Evolutionary conservation across 768 basidiomycete genomes (phyloP).

Genomic region (Peribolospora kevripleyi): DNA sequence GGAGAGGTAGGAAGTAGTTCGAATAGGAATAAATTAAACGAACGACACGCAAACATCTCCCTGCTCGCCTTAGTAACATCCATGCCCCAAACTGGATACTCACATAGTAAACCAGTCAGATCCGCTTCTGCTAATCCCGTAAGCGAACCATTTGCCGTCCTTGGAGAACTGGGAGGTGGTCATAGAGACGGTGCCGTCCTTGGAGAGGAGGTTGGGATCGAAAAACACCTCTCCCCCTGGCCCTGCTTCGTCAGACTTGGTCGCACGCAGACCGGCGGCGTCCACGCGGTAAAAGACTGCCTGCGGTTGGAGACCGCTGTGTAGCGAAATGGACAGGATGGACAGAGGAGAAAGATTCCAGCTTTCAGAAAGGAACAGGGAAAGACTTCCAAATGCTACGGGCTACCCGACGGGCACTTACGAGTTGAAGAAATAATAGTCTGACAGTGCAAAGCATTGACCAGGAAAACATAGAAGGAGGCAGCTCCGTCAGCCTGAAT

Average conservation of each 20-base stretch:
- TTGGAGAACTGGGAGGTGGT: slow-evolving; percentile 36
- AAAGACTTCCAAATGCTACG: not conserved
- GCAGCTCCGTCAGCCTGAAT: too few species aligned
- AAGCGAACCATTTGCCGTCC: slow-evolving; percentile 39
- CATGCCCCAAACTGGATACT: not conserved
- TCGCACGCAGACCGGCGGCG: slow-evolving; percentile 14
- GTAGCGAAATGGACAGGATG: not conserved
- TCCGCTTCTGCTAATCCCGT: slow-evolving; percentile 12
- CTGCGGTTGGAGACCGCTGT: slow-evolving; percentile 34
- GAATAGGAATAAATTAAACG: slow-evolving; percentile 1
- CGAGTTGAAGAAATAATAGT: too few species aligned
- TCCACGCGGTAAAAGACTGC: slow-evolving; percentile 30
- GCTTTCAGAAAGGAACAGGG: not conserved
- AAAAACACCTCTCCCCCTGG: slow-evolving; percentile 48
- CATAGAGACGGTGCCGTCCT: slow-evolving; percentile 48
- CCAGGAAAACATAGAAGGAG: too few species aligned
- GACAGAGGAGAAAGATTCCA: not conserved
- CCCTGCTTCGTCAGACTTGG: slow-evolving; percentile 14
- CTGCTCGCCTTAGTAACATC: slow-evolving; percentile 17
- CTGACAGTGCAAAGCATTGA: too few species aligned
- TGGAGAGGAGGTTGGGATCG: slow-evolving; percentile 49
- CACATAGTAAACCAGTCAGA: slow-evolving; percentile 16
- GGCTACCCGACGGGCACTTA: too few species aligned
- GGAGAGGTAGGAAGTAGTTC: slow-evolving; percentile 28
- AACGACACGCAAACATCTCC: slow-evolving; percentile 2